Conservation (phyloP, 179 eudicot species). For the Amaranthus tricolor region DNA sequence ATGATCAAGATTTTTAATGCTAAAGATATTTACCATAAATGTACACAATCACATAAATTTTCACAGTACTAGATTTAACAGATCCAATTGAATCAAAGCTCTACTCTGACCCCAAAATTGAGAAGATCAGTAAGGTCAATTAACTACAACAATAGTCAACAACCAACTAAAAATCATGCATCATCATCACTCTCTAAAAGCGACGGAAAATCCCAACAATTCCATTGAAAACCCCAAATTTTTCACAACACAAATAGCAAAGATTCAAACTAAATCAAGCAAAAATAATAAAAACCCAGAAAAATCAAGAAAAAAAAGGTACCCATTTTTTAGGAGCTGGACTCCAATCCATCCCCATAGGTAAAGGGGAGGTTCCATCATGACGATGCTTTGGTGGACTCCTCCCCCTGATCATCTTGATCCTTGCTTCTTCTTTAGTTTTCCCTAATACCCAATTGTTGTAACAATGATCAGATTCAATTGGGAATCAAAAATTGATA, state of each 20-base stretch:
- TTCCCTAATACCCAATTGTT: no score
- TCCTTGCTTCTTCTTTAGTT: background rate
- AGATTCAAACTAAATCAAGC: background rate
- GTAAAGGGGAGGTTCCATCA: constrained; percentile 96
- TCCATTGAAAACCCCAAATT: background rate
- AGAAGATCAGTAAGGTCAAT: constrained; percentile 5
- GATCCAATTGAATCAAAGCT: background rate
- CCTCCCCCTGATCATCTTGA: constrained; percentile 34
- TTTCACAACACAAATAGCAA: background rate
- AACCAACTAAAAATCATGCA: background rate
- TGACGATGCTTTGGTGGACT: constrained; percentile 96
- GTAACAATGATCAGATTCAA: no score
- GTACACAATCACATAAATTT: background rate
- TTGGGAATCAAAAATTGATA: no score
- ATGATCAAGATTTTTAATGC: background rate
- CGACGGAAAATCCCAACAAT: background rate
- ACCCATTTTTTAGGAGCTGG: constrained; percentile 94
- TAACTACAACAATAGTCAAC: background rate
- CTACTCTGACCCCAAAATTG: background rate
- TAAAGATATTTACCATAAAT: background rate
- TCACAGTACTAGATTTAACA: background rate
- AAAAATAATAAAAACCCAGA: constrained; percentile 2
- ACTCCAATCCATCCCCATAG: constrained; percentile 99
- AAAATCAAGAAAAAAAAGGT: constrained; percentile 6
- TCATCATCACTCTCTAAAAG: background rate